Evolutionary conservation across 495 filamentous ascomycete species (phyloP).

Genomic region (Penicilliopsis zonata): DNA sequence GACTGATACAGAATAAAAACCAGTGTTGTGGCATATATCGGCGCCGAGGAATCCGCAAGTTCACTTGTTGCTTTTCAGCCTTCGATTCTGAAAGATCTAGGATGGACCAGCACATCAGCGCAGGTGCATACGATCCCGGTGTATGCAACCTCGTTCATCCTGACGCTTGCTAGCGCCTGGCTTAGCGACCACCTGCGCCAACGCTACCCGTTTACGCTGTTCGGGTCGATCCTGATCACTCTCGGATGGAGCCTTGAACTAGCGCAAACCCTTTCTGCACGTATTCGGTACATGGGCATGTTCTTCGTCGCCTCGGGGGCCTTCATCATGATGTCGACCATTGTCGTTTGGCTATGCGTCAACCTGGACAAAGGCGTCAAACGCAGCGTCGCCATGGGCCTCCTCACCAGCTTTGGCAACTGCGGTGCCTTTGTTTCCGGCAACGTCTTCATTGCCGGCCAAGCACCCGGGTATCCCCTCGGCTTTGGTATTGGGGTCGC

Average conservation of each 20-base stretch:
- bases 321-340: slow-evolving; percentile 13
- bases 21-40: slow-evolving; percentile 4
- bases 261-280: slow-evolving; percentile 6
- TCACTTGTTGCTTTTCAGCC: slow-evolving; percentile 28
- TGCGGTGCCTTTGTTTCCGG: slow-evolving; percentile 25
- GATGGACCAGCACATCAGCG: slow-evolving; percentile 21
- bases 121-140: slow-evolving; percentile 33
- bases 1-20: slow-evolving; percentile 1
- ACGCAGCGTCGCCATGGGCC: slow-evolving; percentile 25
- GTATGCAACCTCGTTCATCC: slow-evolving; percentile 24
- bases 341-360: slow-evolving; percentile 12
- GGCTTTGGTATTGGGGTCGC: slow-evolving; percentile 23
- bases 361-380: slow-evolving; percentile 30
- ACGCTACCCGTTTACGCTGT: slow-evolving; percentile 26
- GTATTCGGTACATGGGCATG: slow-evolving; percentile 14
- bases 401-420: slow-evolving; percentile 27
- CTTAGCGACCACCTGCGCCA: slow-evolving; percentile 21
- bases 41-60: slow-evolving; percentile 21
- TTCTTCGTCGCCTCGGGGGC: slow-evolving; percentile 12
- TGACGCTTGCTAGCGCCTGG: slow-evolving; percentile 22
- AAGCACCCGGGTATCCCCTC: slow-evolving; percentile 27
- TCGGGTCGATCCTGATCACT: slow-evolving; percentile 21
- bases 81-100: slow-evolving; percentile 30
- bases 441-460: slow-evolving; percentile 23
- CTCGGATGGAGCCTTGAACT: slow-evolving; percentile 28